phyloP scores from a whole-genome alignment of 176 grass and related monocot species.

The Cymbopogon citratus region DNA sequence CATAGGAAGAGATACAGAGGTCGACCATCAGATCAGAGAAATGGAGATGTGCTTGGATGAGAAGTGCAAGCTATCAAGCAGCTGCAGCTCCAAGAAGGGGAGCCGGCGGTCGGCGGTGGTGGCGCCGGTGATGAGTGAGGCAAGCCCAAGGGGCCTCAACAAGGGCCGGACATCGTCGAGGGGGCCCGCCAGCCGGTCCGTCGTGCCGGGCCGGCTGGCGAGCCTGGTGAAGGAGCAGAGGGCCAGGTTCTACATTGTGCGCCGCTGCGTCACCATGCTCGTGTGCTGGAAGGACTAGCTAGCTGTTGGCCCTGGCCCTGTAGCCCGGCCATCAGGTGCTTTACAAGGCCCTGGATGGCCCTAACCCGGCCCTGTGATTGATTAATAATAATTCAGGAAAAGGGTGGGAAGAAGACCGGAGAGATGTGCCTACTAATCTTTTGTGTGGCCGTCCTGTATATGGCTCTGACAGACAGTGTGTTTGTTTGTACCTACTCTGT shows the following conservation, averaged over 20 bases:
- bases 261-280: slow-evolving; percentile 74
- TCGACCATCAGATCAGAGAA: not conserved
- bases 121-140: not conserved
- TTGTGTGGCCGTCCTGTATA: not conserved
- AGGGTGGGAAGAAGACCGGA: not conserved
- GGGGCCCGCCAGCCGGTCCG: not conserved
- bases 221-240: slow-evolving; percentile 5
- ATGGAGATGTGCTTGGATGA: slow-evolving; percentile 48
- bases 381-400: too few relatives aligned
- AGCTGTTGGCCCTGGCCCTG: too few relatives aligned
- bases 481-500: not conserved
- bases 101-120: not conserved
- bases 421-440: not conserved
- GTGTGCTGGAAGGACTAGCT: slow-evolving; percentile 66
- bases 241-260: slow-evolving; percentile 81
- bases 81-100: slow-evolving; percentile 23
- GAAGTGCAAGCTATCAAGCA: slow-evolving; percentile 25
- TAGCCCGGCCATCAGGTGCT: too few relatives aligned
- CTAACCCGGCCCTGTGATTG: too few relatives aligned
- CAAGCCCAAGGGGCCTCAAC: not conserved
- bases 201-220: too few relatives aligned
- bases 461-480: not conserved
- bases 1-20: not conserved
- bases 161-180: not conserved
- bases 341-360: too few relatives aligned